A percentile compares a stretch with the other conserved stretches of the same genome.
Conservation (phyloP, 345 rosid species). For the Acer campestre region DNA sequence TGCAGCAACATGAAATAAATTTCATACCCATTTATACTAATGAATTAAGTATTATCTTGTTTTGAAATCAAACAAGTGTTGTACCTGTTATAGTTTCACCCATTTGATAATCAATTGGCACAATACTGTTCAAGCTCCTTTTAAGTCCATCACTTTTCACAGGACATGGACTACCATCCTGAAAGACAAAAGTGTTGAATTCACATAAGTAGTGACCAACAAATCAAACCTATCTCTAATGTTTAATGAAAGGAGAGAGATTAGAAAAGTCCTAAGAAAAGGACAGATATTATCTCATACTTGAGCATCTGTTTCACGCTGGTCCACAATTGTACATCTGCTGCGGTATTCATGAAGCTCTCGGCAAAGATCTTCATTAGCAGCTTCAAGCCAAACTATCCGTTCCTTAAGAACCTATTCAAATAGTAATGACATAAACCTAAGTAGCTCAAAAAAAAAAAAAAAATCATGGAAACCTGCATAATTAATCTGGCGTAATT, state of each 20-base stretch:
- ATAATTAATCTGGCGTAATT: slow-evolving; percentile 13
- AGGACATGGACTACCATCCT: slow-evolving; percentile 75
- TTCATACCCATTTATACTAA: slow-evolving; percentile 6
- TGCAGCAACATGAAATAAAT: background rate
- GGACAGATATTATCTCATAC: slow-evolving; percentile 44
- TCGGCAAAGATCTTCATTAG: slow-evolving; percentile 88
- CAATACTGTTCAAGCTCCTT: slow-evolving; percentile 82
- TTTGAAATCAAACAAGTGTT: background rate
- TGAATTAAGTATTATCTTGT: background rate
- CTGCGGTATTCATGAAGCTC: slow-evolving; percentile 85
- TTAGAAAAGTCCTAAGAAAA: slow-evolving; percentile 7
- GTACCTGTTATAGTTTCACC: slow-evolving; percentile 70
- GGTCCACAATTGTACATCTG: slow-evolving; percentile 58
- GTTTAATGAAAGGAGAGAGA: slow-evolving; percentile 1
- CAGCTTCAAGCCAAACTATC: slow-evolving; percentile 92
- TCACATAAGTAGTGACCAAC: background rate
- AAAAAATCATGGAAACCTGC: background rate
- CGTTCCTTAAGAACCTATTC: slow-evolving; percentile 84
- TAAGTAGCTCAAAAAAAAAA: background rate
- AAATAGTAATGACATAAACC: slow-evolving; percentile 8
- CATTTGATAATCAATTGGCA: slow-evolving; percentile 79
- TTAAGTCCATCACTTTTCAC: slow-evolving; percentile 81
- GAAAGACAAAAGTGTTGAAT: slow-evolving; percentile 25
- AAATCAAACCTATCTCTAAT: background rate
- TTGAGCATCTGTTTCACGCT: slow-evolving; percentile 72